Conservation (phyloP, 202 grass and related monocot species). For the Carex sylvatica region DNA sequence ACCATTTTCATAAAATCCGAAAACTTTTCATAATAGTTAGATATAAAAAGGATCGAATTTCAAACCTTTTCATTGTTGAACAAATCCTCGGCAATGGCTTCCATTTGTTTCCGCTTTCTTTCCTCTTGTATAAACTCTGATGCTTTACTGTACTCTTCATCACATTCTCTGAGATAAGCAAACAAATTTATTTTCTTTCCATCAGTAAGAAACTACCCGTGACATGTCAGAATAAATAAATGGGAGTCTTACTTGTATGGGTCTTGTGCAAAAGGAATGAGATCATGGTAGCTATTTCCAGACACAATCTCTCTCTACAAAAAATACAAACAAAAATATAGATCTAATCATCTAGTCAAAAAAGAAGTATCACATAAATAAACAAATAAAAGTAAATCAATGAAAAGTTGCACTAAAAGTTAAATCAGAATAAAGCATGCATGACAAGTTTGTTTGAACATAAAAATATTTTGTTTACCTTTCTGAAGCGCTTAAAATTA, state of each 20-base stretch:
- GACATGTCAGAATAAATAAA: not conserved
- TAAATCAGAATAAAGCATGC: not conserved
- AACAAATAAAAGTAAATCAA: slow-evolving; percentile 11
- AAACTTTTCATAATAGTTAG: not conserved
- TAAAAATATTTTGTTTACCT: slow-evolving; percentile 34
- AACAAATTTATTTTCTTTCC: not conserved
- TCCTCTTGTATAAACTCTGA: slow-evolving; percentile 75
- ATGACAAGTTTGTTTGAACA: not conserved
- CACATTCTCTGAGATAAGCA: slow-evolving; percentile 57
- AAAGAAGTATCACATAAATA: not conserved
- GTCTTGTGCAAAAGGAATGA: slow-evolving; percentile 72
- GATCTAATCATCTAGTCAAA: not conserved
- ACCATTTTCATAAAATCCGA: not conserved
- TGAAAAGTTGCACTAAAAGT: not conserved
- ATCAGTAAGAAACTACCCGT: not conserved
- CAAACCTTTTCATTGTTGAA: slow-evolving; percentile 84
- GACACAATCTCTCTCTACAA: slow-evolving; percentile 59
- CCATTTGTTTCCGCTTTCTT: slow-evolving; percentile 77
- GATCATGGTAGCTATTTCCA: slow-evolving; percentile 82
- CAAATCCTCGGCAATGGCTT: slow-evolving; percentile 77
- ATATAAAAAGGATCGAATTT: not conserved
- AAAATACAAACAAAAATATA: not conserved
- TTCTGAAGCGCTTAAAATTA: slow-evolving; percentile 94
- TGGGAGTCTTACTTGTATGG: slow-evolving; percentile 61
- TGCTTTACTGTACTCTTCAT: slow-evolving; percentile 31